A percentile compares a stretch with the other conserved stretches of the same genome.
phyloP scores from a whole-genome alignment of 352 stramenopile species.

The Pythium plurisporium region DNA sequence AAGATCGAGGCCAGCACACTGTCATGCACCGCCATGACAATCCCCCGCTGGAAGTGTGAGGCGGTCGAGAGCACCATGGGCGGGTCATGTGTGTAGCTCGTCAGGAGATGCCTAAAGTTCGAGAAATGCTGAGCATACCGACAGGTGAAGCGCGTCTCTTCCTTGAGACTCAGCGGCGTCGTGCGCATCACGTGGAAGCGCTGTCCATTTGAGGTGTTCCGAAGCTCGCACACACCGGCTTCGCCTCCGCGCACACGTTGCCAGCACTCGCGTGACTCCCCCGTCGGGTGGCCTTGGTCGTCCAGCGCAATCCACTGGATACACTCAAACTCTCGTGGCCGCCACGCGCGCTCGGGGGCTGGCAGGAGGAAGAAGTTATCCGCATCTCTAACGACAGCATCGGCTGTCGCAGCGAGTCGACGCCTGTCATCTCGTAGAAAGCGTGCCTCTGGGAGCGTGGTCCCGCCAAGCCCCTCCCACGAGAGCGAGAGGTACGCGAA shows the following conservation, averaged over 20 bases:
- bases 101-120: slow-evolving; percentile 41
- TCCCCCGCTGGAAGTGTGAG: slow-evolving; percentile 28
- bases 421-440: neutral
- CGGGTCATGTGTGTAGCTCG: slow-evolving; percentile 52
- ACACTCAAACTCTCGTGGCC: slow-evolving; percentile 45
- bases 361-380: too few species aligned
- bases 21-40: slow-evolving; percentile 37
- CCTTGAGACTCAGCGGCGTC: slow-evolving; percentile 54
- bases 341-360: neutral
- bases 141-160: slow-evolving; percentile 67
- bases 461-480: neutral
- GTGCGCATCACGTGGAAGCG: slow-evolving; percentile 64
- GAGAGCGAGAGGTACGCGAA: slow-evolving; percentile 1
- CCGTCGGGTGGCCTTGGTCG: slow-evolving; percentile 42
- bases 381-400: neutral
- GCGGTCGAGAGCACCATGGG: slow-evolving; percentile 23
- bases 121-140: slow-evolving; percentile 54
- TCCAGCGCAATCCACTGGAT: slow-evolving; percentile 61
- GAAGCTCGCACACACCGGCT: slow-evolving; percentile 58
- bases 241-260: slow-evolving; percentile 51
- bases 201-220: slow-evolving; percentile 44
- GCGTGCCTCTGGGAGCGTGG: neutral
- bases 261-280: slow-evolving; percentile 50
- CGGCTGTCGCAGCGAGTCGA: neutral
- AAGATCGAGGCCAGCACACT: slow-evolving; percentile 42